Conservation (phyloP, 1,139 yeast genomes). For the Kurtzmaniella quercitrusa region DNA sequence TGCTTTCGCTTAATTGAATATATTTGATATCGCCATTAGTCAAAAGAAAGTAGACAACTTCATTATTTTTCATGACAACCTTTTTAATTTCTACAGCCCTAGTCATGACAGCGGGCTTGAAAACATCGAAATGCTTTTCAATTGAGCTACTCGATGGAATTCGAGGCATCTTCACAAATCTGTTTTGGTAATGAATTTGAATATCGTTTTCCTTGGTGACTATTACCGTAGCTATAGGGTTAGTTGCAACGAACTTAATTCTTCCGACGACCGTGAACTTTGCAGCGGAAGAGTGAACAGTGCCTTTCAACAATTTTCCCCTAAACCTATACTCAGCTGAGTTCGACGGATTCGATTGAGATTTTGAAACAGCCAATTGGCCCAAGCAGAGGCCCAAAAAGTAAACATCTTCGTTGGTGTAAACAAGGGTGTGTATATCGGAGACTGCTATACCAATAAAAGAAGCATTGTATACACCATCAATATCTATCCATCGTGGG, state of each 20-base stretch:
- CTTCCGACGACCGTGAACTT: slow-evolving; percentile 42
- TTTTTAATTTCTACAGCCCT: slow-evolving; percentile 32
- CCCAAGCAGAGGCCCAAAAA: slow-evolving; percentile 87
- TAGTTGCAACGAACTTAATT: slow-evolving; percentile 57
- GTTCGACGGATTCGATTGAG: slow-evolving; percentile 7
- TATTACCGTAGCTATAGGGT: slow-evolving; percentile 70
- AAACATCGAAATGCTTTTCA: slow-evolving; percentile 47
- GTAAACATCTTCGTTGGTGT: slow-evolving; percentile 46
- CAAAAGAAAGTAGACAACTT: slow-evolving; percentile 39
- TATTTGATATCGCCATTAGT: slow-evolving; percentile 50
- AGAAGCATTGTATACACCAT: slow-evolving; percentile 41
- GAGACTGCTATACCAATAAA: slow-evolving; percentile 64
- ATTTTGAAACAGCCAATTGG: slow-evolving; percentile 62
- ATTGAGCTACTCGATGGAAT: slow-evolving; percentile 27
- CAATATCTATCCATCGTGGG: slow-evolving; percentile 47
- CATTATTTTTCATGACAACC: slow-evolving; percentile 30
- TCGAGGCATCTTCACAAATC: slow-evolving; percentile 47
- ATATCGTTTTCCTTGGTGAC: slow-evolving; percentile 57
- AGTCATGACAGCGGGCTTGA: slow-evolving; percentile 49
- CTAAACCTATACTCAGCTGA: slow-evolving; percentile 24
- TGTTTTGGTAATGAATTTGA: slow-evolving; percentile 57
- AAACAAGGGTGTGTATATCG: slow-evolving; percentile 66
- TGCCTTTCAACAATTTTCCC: slow-evolving; percentile 29
- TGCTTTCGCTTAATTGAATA: slow-evolving; percentile 22
- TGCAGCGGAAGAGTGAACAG: slow-evolving; percentile 38